Evolutionary conservation across 116 monocot species (phyloP).

Genomic region (Iris pallida): DNA sequence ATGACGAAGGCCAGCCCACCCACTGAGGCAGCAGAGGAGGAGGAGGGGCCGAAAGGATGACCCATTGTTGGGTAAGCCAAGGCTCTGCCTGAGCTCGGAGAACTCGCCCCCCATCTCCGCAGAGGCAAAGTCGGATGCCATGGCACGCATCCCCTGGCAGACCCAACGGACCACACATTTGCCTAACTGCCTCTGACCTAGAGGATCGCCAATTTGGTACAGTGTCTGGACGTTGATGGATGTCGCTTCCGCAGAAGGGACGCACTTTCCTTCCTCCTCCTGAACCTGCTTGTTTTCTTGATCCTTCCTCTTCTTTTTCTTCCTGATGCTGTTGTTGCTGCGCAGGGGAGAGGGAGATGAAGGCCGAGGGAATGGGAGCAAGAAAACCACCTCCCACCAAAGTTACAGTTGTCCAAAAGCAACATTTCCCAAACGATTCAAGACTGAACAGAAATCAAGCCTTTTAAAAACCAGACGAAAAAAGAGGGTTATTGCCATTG

Average conservation of each 20-base stretch:
- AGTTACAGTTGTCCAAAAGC: too few species aligned
- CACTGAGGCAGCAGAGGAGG: constrained; percentile 2
- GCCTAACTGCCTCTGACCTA: constrained; percentile 81
- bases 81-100: constrained; percentile 57
- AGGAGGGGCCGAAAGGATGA: background rate
- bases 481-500: too few species aligned
- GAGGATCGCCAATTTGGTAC: constrained; percentile 83
- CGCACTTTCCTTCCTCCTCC: constrained; percentile 17
- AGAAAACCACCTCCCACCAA: too few species aligned
- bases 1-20: constrained; percentile 69
- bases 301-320: constrained; percentile 14
- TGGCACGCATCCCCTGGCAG: constrained; percentile 74
- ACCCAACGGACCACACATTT: constrained; percentile 90
- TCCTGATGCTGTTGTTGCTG: constrained; percentile 4
- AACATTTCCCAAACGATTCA: too few species aligned
- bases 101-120: constrained; percentile 77
- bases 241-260: constrained; percentile 55
- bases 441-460: too few species aligned
- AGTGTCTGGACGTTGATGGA: constrained; percentile 56
- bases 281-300: background rate
- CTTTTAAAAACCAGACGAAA: too few species aligned
- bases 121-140: constrained; percentile 74
- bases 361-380: too few species aligned
- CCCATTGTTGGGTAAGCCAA: constrained; percentile 18
- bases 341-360: constrained; percentile 1